Evolutionary conservation across 1,139 yeast species (phyloP), one percentile per base, ranked within the genome.

Genomic region (Blastobotrys apis): DNA sequence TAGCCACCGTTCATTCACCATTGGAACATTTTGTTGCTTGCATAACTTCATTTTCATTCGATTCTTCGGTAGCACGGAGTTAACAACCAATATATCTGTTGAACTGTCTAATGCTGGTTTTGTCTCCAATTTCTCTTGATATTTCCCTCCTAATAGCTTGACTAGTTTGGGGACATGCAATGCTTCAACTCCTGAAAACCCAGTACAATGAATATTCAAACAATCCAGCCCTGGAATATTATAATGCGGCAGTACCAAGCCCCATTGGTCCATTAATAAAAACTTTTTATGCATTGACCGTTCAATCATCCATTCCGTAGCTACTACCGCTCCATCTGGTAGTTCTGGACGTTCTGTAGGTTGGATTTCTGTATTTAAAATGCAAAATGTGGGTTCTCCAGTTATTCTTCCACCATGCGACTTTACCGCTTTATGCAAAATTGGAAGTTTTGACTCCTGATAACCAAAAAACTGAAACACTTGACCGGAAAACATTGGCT

Each of bases 271-370:
- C 32, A 69, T 55, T 10, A 68, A 64, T 3, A 81, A 57, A 41
- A 66, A 65, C 37, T 75, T 74, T 56, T 83, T 82, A 61, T 75
- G 82, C 26, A 88, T 67, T 26, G 86, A 76, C 48, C 97, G 65
- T 62, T 90, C 97, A 22, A 90, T 66, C 54, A 84, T 82, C 90
- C 95, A 87, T 63, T 90, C 97, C 1, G 95, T 68, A 5, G 61
- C 57, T 3, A 64, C 21, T 1, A 54, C 43, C 8, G 47, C 44
- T 2, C 31, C 39, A 2, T 39, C 31, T 3, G 46, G 43, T 4
- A 43, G 19, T 2, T 39, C 41, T 15, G n/a, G 45, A 31, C 15
- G 48, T 33, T 9, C 44, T 21, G 5, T 38, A 36, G 5, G 60
- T 54, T 8, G 41, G 45, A 23, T 21, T n/a, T 43, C 42, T 20